Conservation (phyloP, 73 alveolate species). For the Breviolum minutum region DNA sequence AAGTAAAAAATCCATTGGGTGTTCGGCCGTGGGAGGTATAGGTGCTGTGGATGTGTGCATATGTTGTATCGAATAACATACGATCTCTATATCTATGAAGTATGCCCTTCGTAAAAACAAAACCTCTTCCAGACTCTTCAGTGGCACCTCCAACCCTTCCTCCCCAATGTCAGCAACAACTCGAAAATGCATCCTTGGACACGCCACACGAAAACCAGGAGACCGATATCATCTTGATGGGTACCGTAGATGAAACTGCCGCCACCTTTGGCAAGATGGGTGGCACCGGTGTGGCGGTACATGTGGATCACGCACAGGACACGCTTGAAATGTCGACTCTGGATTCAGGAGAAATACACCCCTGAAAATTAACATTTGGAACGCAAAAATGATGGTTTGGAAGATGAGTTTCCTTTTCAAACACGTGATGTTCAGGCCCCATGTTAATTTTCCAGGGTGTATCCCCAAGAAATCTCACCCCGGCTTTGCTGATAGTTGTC, state of each 20-base stretch:
- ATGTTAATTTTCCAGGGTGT: too few species aligned
- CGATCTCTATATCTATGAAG: background rate
- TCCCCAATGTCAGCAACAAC: background rate
- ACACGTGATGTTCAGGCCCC: too few species aligned
- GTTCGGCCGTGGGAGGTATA: too few species aligned
- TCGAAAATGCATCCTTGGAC: background rate
- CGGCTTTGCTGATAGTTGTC: too few species aligned
- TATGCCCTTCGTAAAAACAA: background rate
- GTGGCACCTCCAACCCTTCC: background rate
- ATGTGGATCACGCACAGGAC: conserved; percentile 83
- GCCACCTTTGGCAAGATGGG: conserved; percentile 83
- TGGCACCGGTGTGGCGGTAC: conserved; percentile 87
- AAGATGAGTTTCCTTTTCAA: too few species aligned
- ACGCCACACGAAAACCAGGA: conserved; percentile 1
- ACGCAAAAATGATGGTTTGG: too few species aligned
- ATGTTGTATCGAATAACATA: background rate
- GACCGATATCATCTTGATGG: conserved; percentile 79
- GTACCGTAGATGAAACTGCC: conserved; percentile 82
- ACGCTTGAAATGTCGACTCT: background rate
- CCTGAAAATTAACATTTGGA: too few species aligned
- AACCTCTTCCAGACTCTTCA: background rate
- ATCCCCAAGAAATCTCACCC: too few species aligned
- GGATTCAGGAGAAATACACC: background rate
- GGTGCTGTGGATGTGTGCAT: background rate
- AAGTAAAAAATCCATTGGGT: too few species aligned